These are phyloP conservation scores for Dothistroma septosporum DNA, from an alignment of 2,329 filamentous ascomycete genomes.

Conservation along the genomic window DNA sequence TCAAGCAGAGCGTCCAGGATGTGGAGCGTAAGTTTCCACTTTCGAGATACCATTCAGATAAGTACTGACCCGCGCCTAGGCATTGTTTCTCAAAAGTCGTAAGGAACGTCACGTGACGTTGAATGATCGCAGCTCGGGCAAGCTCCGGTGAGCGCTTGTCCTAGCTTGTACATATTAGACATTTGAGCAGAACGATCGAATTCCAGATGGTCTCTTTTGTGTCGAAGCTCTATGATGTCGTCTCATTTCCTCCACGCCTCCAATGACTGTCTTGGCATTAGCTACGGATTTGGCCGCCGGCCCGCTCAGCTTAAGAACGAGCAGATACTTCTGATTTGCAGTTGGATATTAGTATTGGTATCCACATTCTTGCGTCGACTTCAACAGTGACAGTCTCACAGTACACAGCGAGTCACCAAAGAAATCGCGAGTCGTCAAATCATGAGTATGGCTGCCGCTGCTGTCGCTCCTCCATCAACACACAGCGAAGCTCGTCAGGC, in stretches of 20 bases:
- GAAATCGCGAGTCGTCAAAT: not conserved
- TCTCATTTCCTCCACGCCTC: not conserved
- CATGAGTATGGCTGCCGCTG: conserved; percentile 9
- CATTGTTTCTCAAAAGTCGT: conserved; percentile 27
- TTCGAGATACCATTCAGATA: not conserved
- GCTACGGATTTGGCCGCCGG: conserved; percentile 1
- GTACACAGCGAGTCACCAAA: not conserved
- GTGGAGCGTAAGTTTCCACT: conserved; percentile 74
- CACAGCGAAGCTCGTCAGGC: conserved; percentile 34
- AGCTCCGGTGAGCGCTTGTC: conserved; percentile 2
- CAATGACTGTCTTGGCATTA: not conserved
- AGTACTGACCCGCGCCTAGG: conserved; percentile 16
- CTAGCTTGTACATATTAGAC: conserved; percentile 26
- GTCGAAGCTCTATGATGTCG: not conserved
- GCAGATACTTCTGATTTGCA: not conserved
- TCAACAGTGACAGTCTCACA: not conserved
- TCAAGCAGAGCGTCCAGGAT: conserved; percentile 92
- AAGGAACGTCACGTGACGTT: conserved; percentile 12
- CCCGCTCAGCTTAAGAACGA: not conserved
- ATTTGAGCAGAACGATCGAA: conserved; percentile 18
- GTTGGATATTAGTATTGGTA: not conserved
- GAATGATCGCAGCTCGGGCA: conserved; percentile 1
- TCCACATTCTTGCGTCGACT: not conserved
- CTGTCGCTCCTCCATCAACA: conserved; percentile 16
- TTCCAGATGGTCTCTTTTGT: conserved; percentile 22